phyloP scores from a whole-genome alignment of 768 basidiomycete species.

The Lactarius tabidus region DNA sequence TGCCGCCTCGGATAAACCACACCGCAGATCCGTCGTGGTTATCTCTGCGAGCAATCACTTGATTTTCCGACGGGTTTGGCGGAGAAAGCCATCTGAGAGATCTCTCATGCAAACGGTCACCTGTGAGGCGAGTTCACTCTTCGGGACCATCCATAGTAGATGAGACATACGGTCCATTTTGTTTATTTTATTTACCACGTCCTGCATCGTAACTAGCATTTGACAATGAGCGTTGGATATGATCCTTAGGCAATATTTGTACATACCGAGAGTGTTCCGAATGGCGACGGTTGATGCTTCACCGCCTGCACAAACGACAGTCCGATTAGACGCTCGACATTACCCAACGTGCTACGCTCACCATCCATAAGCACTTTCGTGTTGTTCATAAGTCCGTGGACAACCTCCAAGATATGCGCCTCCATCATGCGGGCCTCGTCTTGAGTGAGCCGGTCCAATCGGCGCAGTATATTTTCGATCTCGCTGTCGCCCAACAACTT shows the following conservation, averaged over 20 bases:
- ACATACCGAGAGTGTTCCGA: neutral
- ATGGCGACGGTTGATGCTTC: neutral
- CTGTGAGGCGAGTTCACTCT: neutral
- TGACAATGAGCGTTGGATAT: neutral
- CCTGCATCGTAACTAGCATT: neutral
- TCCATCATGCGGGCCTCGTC: neutral
- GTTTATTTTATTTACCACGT: neutral
- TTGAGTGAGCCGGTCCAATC: neutral
- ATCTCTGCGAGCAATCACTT: neutral
- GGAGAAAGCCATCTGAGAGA: conserved; percentile 6
- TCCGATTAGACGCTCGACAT: neutral
- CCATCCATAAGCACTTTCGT: neutral
- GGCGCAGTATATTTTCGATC: neutral
- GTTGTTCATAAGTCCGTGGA: neutral
- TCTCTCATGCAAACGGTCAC: neutral
- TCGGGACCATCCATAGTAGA: neutral
- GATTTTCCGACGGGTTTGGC: conserved; percentile 10
- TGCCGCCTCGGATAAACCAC: neutral
- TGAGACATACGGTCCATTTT: neutral
- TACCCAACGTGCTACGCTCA: neutral
- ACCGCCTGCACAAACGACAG: neutral
- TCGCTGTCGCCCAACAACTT: neutral
- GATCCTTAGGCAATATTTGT: neutral
- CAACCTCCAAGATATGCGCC: neutral
- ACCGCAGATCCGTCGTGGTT: neutral